These are phyloP conservation scores for Theileria luwenshuni DNA, from an alignment of 169 alveolate species.

Conservation along the genomic window DNA sequence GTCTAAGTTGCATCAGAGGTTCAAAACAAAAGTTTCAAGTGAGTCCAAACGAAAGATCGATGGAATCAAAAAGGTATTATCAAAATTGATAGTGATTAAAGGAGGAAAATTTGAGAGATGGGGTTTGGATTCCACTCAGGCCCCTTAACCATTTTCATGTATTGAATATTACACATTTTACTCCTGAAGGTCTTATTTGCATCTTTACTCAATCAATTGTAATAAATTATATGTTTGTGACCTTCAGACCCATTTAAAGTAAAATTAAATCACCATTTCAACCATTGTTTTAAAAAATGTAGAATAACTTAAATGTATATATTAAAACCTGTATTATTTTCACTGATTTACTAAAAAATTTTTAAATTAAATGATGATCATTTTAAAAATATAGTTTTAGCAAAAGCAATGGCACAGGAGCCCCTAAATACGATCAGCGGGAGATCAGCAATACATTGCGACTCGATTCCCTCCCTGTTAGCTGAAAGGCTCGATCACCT, in stretches of 20 bases:
- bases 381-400: neutral
- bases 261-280: neutral
- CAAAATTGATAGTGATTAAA: no score
- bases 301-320: neutral
- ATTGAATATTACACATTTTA: no score
- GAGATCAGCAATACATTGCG: conserved; percentile 53
- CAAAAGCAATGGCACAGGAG: conserved; percentile 34
- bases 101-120: neutral
- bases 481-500: conserved; percentile 61
- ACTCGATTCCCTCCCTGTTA: conserved; percentile 45
- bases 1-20: conserved; percentile 15
- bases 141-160: no score
- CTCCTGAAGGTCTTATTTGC: no score
- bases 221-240: neutral
- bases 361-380: neutral
- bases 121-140: conserved; percentile 9
- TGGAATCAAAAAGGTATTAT: conserved; percentile 3
- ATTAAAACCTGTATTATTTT: conserved; percentile 2
- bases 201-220: no score
- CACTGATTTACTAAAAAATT: neutral
- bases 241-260: neutral
- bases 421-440: conserved; percentile 53
- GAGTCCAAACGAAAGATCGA: conserved; percentile 4
- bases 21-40: neutral
- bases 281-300: neutral